Base-by-base conservation (phyloP, 345 rosid species). In the Raphanus sativus region DNA sequence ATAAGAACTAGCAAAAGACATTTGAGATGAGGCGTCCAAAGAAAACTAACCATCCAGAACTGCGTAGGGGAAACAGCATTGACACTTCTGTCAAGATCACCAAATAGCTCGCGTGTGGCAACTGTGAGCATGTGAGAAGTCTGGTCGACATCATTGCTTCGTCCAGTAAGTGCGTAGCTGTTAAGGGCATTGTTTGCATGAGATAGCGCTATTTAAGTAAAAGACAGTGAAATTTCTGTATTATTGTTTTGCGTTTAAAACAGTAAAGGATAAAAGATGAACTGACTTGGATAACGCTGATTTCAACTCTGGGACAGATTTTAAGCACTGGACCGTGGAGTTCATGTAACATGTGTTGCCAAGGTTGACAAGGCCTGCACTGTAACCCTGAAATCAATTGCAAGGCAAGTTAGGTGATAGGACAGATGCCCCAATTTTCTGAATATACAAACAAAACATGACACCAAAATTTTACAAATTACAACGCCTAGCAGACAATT, bases 341-440 rank as follows among this genome's bases (percentile, higher is more conserved):
- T 96, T 96, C 99, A 96, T 93, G 84, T 93, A 96, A 84, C 99
- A 96, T 9, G 99, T 96, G 86, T 96, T 87, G 73, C 98, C 99
- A 63, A 96, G 87, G 80, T 96, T 96, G 78, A 86, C 80, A 50
- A 96, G 83, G 65, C 96, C 98, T 78, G 99, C 96, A 83, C 96
- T 90, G 65, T 93, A 90, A 84, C 98, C 99, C 99, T 95, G 87
- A 64, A 64, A 74, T 62, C 33, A 74, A 55, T 30, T 10, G 34
- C 8, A 62, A 29, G 26, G 17, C 28, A n/a, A 10, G 62, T 56
- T 65, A 71, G 1, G 5, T 56, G n/a, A 56, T 42, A 42, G 9
- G 65, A 71, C 2, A 0, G 58, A 1, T 16, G 58, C 24, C 24
- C 58, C 2, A 15, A 52, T 52, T 52, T 52, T 52, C 58, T 52